phyloP scores from a whole-genome alignment of 192 early-diverging fungal species.

The Linnemannia elongata region DNA sequence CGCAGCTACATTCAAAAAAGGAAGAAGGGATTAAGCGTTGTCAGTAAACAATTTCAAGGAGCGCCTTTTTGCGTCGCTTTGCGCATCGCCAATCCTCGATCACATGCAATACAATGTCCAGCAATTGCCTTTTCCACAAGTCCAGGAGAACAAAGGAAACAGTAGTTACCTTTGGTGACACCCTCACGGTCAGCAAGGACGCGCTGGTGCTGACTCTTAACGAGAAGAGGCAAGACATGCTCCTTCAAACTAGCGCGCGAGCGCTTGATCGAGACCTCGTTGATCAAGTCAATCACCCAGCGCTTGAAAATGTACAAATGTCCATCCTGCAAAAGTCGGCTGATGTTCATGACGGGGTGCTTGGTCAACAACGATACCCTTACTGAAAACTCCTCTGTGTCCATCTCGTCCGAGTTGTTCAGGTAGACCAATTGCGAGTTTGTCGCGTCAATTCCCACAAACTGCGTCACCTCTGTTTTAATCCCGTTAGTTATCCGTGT shows the following conservation, averaged over 20 bases:
- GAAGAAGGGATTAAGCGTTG: not conserved
- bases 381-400: conserved; percentile 55
- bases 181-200: conserved; percentile 75
- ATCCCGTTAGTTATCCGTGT: not conserved
- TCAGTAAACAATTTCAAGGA: not conserved
- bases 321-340: conserved; percentile 88
- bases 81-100: not conserved
- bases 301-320: conserved; percentile 94
- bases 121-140: not conserved
- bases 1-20: not conserved
- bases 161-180: conserved; percentile 68
- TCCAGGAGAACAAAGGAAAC: not conserved
- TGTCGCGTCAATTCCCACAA: conserved; percentile 64
- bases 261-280: conserved; percentile 65
- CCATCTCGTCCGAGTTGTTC: conserved; percentile 56
- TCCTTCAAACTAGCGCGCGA: conserved; percentile 81
- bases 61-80: not conserved
- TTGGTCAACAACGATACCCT: conserved; percentile 70
- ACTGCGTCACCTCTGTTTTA: conserved; percentile 56
- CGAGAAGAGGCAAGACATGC: conserved; percentile 89
- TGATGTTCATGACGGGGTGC: conserved; percentile 86
- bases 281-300: conserved; percentile 92
- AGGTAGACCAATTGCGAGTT: conserved; percentile 62
- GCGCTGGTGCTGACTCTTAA: conserved; percentile 87
- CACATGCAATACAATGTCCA: not conserved